A percentile compares a stretch with the other conserved stretches of the same genome.
Conservation (phyloP, 75 land plant genomes). For the Sequoiadendron giganteum region DNA sequence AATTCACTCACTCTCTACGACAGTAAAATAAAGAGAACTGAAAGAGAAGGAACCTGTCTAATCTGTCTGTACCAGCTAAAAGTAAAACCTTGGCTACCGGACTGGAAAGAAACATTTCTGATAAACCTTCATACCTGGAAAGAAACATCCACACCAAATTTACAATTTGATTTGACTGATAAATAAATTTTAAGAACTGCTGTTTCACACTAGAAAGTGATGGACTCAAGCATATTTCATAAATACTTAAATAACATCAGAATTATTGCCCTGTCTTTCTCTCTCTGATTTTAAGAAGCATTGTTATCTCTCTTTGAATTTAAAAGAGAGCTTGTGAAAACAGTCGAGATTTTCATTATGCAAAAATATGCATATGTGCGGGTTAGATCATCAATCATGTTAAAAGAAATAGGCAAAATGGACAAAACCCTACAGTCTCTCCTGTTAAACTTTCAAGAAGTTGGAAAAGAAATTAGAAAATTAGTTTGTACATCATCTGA, state of each 20-base stretch:
- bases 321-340: no score
- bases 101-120: conserved; percentile 78
- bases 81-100: conserved; percentile 86
- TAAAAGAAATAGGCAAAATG: background rate
- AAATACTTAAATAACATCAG: background rate
- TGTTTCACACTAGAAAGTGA: background rate
- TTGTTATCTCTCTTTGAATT: background rate
- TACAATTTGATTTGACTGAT: background rate
- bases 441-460: background rate
- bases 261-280: background rate
- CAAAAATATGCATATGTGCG: background rate
- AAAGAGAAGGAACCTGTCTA: conserved; percentile 67
- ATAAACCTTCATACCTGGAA: conserved; percentile 94
- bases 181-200: background rate
- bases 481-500: background rate
- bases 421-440: background rate
- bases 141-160: background rate
- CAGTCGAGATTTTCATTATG: background rate
- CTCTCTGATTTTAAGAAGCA: background rate
- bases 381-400: background rate
- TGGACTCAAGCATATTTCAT: background rate
- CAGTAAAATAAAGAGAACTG: background rate
- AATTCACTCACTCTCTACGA: background rate
- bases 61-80: conserved; percentile 94
- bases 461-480: background rate